These are phyloP conservation scores for Brassica incana DNA, from an alignment of 345 rosid species.

Conservation along the genomic window DNA sequence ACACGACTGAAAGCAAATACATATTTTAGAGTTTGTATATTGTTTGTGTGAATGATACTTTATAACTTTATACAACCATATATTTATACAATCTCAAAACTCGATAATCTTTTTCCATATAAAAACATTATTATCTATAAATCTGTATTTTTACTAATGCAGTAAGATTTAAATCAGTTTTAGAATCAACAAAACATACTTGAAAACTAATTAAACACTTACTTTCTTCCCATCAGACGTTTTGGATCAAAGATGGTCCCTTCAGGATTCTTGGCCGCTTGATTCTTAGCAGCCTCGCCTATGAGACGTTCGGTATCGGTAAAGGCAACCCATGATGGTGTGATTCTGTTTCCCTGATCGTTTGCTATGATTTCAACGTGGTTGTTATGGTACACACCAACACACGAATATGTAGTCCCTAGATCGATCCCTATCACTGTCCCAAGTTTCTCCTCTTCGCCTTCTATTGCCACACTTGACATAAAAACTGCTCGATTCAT, in stretches of 20 bases:
- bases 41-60: neutral
- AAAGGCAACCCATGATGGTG: conserved; percentile 73
- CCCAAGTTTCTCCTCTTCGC: conserved; percentile 42
- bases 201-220: conserved; percentile 2
- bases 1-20: neutral
- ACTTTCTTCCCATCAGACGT: conserved; percentile 56
- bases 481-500: conserved; percentile 31
- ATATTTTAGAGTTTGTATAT: neutral
- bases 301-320: conserved; percentile 64
- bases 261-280: conserved; percentile 52
- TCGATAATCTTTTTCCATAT: too few species aligned
- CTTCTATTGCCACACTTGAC: conserved; percentile 36
- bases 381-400: conserved; percentile 50
- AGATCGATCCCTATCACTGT: conserved; percentile 64
- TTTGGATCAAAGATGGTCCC: conserved; percentile 55
- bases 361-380: conserved; percentile 62
- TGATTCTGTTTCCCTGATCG: conserved; percentile 66
- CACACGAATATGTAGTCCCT: conserved; percentile 61
- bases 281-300: conserved; percentile 69
- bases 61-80: too few species aligned
- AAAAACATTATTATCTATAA: neutral
- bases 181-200: neutral
- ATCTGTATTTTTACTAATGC: neutral
- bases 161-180: neutral
- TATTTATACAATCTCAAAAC: too few species aligned